Percentiles rank a stretch among this genome's conserved stretches.
Evolutionary conservation across 2,329 filamentous ascomycete species (phyloP).

Genomic region (Seiridium cupressi): DNA sequence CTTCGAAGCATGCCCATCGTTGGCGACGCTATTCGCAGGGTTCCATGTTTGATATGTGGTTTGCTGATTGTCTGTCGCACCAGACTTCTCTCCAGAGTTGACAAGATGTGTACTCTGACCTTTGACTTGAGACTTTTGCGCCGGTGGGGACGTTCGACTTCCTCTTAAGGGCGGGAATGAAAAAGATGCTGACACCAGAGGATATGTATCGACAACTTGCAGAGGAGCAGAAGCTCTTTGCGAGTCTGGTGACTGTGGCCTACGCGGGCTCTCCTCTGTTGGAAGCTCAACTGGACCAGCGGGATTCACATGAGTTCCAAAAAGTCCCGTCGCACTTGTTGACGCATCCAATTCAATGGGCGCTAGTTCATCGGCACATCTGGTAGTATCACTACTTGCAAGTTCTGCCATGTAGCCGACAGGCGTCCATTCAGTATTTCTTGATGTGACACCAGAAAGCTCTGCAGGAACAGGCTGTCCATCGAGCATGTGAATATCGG

Average conservation of each 20-base stretch:
- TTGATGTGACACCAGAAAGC: conserved; percentile 13
- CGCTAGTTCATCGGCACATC: conserved; percentile 30
- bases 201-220: conserved; percentile 19
- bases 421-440: conserved; percentile 13
- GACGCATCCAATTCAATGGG: conserved; percentile 28
- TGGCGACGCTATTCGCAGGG: conserved; percentile 9
- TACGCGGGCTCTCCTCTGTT: conserved; percentile 15
- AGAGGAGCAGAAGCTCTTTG: neutral
- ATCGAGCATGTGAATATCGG: neutral
- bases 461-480: conserved; percentile 12
- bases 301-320: conserved; percentile 13
- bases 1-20: conserved; percentile 8
- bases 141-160: neutral
- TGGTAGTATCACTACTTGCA: conserved; percentile 23
- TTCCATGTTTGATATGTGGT: conserved; percentile 17
- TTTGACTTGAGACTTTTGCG: neutral
- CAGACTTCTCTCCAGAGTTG: neutral
- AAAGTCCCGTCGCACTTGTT: conserved; percentile 9
- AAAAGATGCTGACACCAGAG: conserved; percentile 28
- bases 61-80: neutral
- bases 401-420: conserved; percentile 27
- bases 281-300: conserved; percentile 20
- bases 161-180: conserved; percentile 20
- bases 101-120: too few relatives aligned
- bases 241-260: conserved; percentile 13